phyloP scores from a whole-genome alignment of 495 filamentous ascomycete species.

The Neurospora sp. region DNA sequence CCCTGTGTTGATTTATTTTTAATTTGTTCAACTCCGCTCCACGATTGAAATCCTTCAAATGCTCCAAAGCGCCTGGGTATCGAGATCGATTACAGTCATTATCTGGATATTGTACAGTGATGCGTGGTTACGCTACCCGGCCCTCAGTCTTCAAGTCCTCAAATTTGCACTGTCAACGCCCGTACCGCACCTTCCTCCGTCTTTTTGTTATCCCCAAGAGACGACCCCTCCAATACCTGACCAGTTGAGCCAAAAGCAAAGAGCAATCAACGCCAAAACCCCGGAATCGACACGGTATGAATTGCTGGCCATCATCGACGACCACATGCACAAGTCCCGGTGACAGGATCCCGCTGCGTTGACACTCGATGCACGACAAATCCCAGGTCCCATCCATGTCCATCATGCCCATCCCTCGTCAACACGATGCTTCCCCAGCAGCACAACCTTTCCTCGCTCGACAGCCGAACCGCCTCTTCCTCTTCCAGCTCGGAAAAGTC shows the following conservation, averaged over 20 bases:
- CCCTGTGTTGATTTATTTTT: background rate
- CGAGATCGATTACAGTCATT: background rate
- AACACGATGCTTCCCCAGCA: constrained; percentile 20
- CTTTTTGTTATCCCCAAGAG: background rate
- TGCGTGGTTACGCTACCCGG: background rate
- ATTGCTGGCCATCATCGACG: background rate
- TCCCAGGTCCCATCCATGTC: constrained; percentile 5
- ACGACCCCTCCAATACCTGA: background rate
- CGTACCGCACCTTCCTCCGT: background rate
- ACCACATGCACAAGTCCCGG: background rate
- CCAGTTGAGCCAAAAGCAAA: background rate
- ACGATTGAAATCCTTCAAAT: background rate
- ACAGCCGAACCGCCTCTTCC: constrained; percentile 12
- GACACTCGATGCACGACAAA: constrained; percentile 8
- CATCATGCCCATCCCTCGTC: background rate
- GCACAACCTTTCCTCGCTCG: constrained; percentile 14
- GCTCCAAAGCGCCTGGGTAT: background rate
- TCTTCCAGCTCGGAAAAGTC: constrained; percentile 19
- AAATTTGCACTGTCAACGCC: background rate
- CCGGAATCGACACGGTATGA: background rate
- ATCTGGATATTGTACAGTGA: background rate
- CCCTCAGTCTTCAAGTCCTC: background rate
- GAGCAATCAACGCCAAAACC: background rate
- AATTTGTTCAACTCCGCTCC: background rate
- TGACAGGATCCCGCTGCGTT: constrained; percentile 1